These are phyloP conservation scores for Saturnispora galanensis DNA, from an alignment of 805 yeast species.

Conservation along the genomic window DNA sequence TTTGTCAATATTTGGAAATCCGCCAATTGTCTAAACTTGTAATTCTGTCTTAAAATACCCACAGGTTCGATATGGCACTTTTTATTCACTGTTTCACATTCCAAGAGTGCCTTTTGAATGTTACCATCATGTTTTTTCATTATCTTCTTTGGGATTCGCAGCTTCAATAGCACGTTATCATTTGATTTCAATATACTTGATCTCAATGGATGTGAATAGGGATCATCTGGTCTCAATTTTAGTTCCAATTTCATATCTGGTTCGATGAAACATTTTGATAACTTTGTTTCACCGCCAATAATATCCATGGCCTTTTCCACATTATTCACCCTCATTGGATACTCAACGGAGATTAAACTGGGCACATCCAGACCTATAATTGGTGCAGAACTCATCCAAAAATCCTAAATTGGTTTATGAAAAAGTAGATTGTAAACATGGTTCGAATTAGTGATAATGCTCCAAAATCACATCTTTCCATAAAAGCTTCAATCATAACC, in stretches of 20 bases:
- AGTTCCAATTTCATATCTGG: constrained; percentile 23
- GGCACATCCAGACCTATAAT: constrained; percentile 59
- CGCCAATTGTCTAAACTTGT: constrained; percentile 73
- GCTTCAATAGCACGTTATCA: constrained; percentile 50
- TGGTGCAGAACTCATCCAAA: constrained; percentile 3
- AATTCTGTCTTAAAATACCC: constrained; percentile 58
- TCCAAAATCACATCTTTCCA: too few species aligned
- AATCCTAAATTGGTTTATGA: not conserved
- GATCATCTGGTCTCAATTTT: constrained; percentile 26
- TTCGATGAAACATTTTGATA: constrained; percentile 34
- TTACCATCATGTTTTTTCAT: constrained; percentile 33
- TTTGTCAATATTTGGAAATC: constrained; percentile 73
- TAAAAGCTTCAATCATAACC: too few species aligned
- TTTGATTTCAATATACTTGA: constrained; percentile 37
- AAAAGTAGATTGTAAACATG: not conserved
- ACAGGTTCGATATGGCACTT: constrained; percentile 44
- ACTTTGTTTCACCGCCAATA: constrained; percentile 52
- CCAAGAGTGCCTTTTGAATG: constrained; percentile 33
- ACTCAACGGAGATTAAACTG: constrained; percentile 63
- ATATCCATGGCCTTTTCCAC: constrained; percentile 51
- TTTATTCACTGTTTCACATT: constrained; percentile 25
- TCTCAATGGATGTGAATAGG: constrained; percentile 49
- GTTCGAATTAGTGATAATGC: too few species aligned
- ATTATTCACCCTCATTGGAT: constrained; percentile 64
- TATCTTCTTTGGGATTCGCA: constrained; percentile 49